Base-by-base conservation (phyloP, 164 flowering plant species). In the Akebia trifoliata region DNA sequence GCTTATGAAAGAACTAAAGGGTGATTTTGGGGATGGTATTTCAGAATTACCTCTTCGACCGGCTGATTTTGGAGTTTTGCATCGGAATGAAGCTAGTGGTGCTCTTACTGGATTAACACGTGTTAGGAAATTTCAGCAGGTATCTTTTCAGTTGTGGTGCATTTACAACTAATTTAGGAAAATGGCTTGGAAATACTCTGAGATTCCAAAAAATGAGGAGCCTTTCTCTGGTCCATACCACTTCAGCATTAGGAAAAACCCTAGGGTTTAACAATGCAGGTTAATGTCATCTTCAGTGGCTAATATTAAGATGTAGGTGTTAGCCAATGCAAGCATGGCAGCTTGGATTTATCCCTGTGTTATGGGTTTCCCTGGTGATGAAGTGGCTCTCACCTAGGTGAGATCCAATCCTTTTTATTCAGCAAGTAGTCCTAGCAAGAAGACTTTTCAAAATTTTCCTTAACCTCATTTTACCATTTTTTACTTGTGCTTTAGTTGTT, bases 71-170 rank as follows among this genome's bases (percentile, higher is more conserved):
- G 99, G 99, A 17, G 97, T 86, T 35, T 66, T 94, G 81, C 99
- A 94, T 64, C 78, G 99, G 14, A 94, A 94, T 83, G 99, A 94
- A 70, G 96, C 95, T 37, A 94, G 99, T 77, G 99, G 99, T 53
- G 99, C 99, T 26, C 91, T 94, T 36, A 84, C 89, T 70, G 97
- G 97, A 40, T 72, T 94, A 63, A 94, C 97, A 52, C 95, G 97
- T 69, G 99, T 94, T 18, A 75, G 99, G 68, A 83, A 97, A 68
- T 94, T 94, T 74, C 97, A 90, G 69, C 96, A 94, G 97, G 99
- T 90, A 75, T 39, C 26, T n/a, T 35, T 56, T 50, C 24, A 22
- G 25, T n/a, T 6, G 17, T 34, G 34, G 39, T 54, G 30, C 53
- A 21, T 56, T 42, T 18, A 11, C 15, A 8, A 17, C 31, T 31